Base-by-base conservation (phyloP, 1,284 basidiomycete species). In the Somion occarium region DNA sequence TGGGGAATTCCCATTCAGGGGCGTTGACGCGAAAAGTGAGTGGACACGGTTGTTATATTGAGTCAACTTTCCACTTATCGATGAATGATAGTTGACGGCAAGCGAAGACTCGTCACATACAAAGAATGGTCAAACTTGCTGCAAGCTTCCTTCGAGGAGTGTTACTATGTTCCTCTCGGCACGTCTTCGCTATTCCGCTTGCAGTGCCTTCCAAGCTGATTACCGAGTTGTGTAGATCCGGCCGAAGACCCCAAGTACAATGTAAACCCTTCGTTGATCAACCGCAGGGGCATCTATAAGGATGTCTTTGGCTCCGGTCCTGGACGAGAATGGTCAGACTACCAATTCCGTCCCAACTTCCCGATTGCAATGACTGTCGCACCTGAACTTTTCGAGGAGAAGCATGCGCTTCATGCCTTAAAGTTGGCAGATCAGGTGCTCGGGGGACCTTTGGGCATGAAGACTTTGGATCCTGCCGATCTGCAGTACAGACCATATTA, bases 231-330 rank as follows among this genome's bases (percentile, higher is more conserved):
- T 19, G 22, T 38, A 71, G 90, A 95, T 64, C 75, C 87, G 0
- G 64, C 73, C 9, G 80, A 92, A 22, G 95, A 99, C 64, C 57
- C 62, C 5, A 72, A 83, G 37, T 94, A 93, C 71, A 76, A 78
- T 50, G 68, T 98, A 56, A 77, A 93, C 62, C 59, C 89, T 1
- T 74, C 65, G 25, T 71, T 98, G 27, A 77, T 98, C 57, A 91
- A 94, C 68, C 88, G 93, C 22, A 80, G 96, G 45, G 96, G 96
- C 3, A 96, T 98, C 67, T 99, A 99, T 79, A 99, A 99, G 75
- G 96, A 99, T 63, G 93, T 98, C 3, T 91, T 89, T 60, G 93
- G 93, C 34, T 93, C 94, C 15, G 91, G 91, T 1, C 64, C 75
- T 48, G 88, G 86, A 12, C 81, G 91, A 50, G 92, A 94, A 69